phyloP scores from a whole-genome alignment of 495 filamentous ascomycete genomes.

The Lophium mytilinum region DNA sequence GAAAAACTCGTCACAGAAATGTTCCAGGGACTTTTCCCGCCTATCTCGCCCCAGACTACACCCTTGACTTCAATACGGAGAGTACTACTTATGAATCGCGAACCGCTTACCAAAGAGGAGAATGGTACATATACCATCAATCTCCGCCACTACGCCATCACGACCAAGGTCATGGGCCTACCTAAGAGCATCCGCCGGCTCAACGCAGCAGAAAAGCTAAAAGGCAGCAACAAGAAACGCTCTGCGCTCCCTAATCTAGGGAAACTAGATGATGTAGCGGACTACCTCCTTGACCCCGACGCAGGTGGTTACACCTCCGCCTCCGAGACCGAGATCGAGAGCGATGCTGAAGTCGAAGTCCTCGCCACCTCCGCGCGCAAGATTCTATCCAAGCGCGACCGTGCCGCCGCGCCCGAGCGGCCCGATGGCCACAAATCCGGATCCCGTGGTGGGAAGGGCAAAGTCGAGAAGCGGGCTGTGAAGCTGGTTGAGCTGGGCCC shows the following conservation, averaged over 20 bases:
- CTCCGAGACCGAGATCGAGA: slow-evolving; percentile 84
- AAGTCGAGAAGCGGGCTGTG: slow-evolving; percentile 74
- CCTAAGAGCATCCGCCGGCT: slow-evolving; percentile 75
- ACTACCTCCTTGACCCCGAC: slow-evolving; percentile 81
- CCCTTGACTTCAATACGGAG: slow-evolving; percentile 82
- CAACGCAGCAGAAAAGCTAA: slow-evolving; percentile 74
- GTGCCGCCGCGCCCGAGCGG: slow-evolving; percentile 26
- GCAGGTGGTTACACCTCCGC: slow-evolving; percentile 84
- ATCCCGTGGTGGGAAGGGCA: slow-evolving; percentile 24
- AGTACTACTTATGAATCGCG: slow-evolving; percentile 83
- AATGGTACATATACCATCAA: slow-evolving; percentile 67
- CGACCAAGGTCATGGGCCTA: slow-evolving; percentile 73
- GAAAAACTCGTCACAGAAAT: slow-evolving; percentile 88
- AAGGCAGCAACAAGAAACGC: slow-evolving; percentile 55
- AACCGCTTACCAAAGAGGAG: slow-evolving; percentile 33
- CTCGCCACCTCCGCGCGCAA: slow-evolving; percentile 63
- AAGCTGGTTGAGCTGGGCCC: slow-evolving; percentile 90
- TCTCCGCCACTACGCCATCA: slow-evolving; percentile 91
- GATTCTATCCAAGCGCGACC: slow-evolving; percentile 56
- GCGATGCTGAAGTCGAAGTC: slow-evolving; percentile 92
- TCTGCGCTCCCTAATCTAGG: slow-evolving; percentile 75
- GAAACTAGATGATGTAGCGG: slow-evolving; percentile 84
- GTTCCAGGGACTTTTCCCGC: slow-evolving; percentile 94
- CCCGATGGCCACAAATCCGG: slow-evolving; percentile 27
- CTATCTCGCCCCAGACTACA: slow-evolving; percentile 85